These are phyloP conservation scores for Metschnikowia amazonensis DNA, from an alignment of 805 yeast species.

Conservation along the genomic window DNA sequence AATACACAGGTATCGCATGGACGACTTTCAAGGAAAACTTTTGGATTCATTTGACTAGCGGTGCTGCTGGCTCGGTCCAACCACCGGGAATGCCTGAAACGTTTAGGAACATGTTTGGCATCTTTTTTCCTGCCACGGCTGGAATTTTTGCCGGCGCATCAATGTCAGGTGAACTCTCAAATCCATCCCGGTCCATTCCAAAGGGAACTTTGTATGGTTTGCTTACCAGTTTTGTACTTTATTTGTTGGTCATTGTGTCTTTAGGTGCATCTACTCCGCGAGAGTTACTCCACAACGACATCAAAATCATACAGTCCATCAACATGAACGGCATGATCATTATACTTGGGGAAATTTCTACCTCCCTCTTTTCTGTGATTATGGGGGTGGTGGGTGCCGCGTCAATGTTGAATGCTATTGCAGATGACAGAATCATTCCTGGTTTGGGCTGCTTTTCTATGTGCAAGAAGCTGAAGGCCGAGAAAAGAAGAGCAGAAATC, in stretches of 20 bases:
- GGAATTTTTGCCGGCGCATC: slow-evolving; percentile 99
- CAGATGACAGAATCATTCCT: slow-evolving; percentile 85
- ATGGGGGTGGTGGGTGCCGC: slow-evolving; percentile 98
- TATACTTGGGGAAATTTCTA: slow-evolving; percentile 85
- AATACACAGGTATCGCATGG: slow-evolving; percentile 76
- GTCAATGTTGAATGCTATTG: slow-evolving; percentile 82
- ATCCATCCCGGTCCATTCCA: slow-evolving; percentile 88
- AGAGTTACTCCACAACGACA: slow-evolving; percentile 67
- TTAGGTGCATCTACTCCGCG: slow-evolving; percentile 82
- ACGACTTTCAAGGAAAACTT: slow-evolving; percentile 61
- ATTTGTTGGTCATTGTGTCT: slow-evolving; percentile 74
- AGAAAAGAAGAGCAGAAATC: slow-evolving; percentile 52
- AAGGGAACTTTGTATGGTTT: slow-evolving; percentile 89
- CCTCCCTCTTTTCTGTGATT: slow-evolving; percentile 86
- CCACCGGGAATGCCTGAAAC: slow-evolving; percentile 55
- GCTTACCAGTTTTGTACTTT: slow-evolving; percentile 68
- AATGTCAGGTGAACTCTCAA: slow-evolving; percentile 89
- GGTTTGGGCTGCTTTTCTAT: slow-evolving; percentile 54
- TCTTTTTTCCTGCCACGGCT: slow-evolving; percentile 96
- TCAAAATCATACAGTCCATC: slow-evolving; percentile 81
- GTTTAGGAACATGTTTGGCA: slow-evolving; percentile 84
- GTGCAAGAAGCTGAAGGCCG: slow-evolving; percentile 37
- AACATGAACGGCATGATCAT: slow-evolving; percentile 65
- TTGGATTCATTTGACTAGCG: slow-evolving; percentile 75
- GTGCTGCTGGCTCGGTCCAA: slow-evolving; percentile 85